These are phyloP conservation scores for Tylopilus intermedius DNA, from an alignment of 768 basidiomycete species.

Conservation along the genomic window DNA sequence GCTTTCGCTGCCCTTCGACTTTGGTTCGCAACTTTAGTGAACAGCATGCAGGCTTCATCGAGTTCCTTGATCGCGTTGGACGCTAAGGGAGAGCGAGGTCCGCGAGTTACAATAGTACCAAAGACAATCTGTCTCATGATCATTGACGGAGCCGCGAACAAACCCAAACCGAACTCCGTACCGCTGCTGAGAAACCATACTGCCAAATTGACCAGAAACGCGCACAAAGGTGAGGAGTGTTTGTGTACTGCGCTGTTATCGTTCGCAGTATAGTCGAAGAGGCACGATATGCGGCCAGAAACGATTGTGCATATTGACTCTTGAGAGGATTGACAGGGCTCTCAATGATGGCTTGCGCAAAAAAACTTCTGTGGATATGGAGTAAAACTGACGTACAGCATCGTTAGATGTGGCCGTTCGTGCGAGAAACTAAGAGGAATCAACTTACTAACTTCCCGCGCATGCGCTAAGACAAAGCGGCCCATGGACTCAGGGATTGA, in stretches of 20 bases:
- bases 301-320: slow-evolving; percentile 59
- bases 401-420: slow-evolving; percentile 1
- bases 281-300: slow-evolving; percentile 57
- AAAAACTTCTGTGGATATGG: slow-evolving; percentile 64
- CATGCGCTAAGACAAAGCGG: slow-evolving; percentile 34
- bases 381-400: slow-evolving; percentile 41
- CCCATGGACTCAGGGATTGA: slow-evolving; percentile 32
- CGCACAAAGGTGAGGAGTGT: slow-evolving; percentile 43
- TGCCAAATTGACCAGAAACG: slow-evolving; percentile 65
- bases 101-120: slow-evolving; percentile 72
- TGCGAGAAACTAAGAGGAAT: background rate
- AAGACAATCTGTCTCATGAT: slow-evolving; percentile 55
- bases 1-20: slow-evolving; percentile 64
- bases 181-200: slow-evolving; percentile 51
- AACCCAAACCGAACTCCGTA: slow-evolving; percentile 22
- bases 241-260: slow-evolving; percentile 43
- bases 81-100: slow-evolving; percentile 65
- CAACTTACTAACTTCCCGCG: slow-evolving; percentile 34
- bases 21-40: slow-evolving; percentile 52
- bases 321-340: slow-evolving; percentile 62
- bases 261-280: slow-evolving; percentile 54
- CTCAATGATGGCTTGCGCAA: slow-evolving; percentile 68
- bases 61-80: slow-evolving; percentile 63
- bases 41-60: slow-evolving; percentile 62
- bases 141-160: slow-evolving; percentile 1